Evolutionary conservation across 2,329 filamentous ascomycete species (phyloP), one percentile per base, ranked within the genome.

Genomic region (Aspergillus sp.): DNA sequence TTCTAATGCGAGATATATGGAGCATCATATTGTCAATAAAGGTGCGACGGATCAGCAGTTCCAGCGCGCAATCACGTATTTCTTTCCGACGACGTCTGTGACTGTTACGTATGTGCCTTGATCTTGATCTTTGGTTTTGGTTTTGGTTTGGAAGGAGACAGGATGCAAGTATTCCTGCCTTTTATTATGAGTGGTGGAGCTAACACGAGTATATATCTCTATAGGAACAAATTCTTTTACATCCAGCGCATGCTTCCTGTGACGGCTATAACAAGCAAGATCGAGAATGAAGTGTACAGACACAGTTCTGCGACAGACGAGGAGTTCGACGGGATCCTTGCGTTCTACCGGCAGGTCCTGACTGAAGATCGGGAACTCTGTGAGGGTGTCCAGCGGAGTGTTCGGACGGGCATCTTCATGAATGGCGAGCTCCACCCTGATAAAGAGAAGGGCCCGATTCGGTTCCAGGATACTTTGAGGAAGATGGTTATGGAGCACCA

Each of bases 351-450:
- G 71, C 82, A 83, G 46, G 80, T 88, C 67, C 82, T 87, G 77
- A 79, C 79, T 1, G 85, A 88, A 68, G 86, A 88, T 72, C 86
- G 86, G 65, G 76, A 81, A 15, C 79, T 88, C 11, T 87, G 84
- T 72, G 75, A 80, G 63, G 79, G 77, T 4, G 80, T 83, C 0
- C 85, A 88, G 66, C 77, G 77, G 66, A 88, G 87, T 69, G 74
- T 87, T 60, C 82, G 82, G 67, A 75, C 80, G 0, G 84, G 85
- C 5, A 79, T 86, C 41, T 88, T 86, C 60, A 73, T 85, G 66
- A 87, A 84, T 66, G 85, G 85, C 46, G 81, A 86, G 68, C 73
- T 87, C 69, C 85, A 88, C 68, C 84, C 85, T 0, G 74, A 76
- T 44, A 79, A 83, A 72, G 85, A 88, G 69, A 81, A 68, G 61